Evolutionary conservation across 345 rosid genomes (phyloP).

Genomic region (Salix exigua): DNA sequence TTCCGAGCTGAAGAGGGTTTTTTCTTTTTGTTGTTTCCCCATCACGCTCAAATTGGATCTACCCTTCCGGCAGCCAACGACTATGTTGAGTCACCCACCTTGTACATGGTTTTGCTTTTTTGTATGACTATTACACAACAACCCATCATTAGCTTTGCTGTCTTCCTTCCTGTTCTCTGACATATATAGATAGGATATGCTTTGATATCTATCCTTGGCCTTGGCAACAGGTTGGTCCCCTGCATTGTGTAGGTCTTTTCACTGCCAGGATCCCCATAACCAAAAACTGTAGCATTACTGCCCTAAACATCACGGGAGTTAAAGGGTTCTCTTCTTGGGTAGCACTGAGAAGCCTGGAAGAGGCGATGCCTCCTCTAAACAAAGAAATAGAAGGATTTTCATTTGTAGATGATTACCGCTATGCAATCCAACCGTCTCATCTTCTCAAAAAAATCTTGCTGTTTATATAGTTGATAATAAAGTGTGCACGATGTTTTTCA

Average conservation of each 20-base stretch:
- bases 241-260: slow-evolving; percentile 96
- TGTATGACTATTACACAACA: slow-evolving; percentile 70
- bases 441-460: slow-evolving; percentile 9
- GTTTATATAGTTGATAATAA: not conserved
- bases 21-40: slow-evolving; percentile 25
- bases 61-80: slow-evolving; percentile 97
- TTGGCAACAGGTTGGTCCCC: slow-evolving; percentile 64
- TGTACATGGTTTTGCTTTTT: slow-evolving; percentile 31
- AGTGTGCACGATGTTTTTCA: too few relatives aligned
- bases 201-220: not conserved
- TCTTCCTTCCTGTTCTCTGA: slow-evolving; percentile 40
- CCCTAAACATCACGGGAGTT: too few relatives aligned
- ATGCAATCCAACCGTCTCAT: slow-evolving; percentile 19
- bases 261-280: slow-evolving; percentile 94
- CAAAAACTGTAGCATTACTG: slow-evolving; percentile 83
- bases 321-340: slow-evolving; percentile 58
- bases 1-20: too few relatives aligned
- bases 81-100: slow-evolving; percentile 54
- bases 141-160: slow-evolving; percentile 63
- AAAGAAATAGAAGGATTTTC: slow-evolving; percentile 1
- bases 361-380: slow-evolving; percentile 60
- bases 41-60: slow-evolving; percentile 67
- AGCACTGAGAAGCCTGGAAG: slow-evolving; percentile 72
- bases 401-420: slow-evolving; percentile 2
- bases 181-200: slow-evolving; percentile 47